Percentiles rank a stretch among this genome's conserved stretches.
phyloP scores from a whole-genome alignment of 495 filamentous ascomycete species.

The Aspergillus sclerotiicarbonarius region DNA sequence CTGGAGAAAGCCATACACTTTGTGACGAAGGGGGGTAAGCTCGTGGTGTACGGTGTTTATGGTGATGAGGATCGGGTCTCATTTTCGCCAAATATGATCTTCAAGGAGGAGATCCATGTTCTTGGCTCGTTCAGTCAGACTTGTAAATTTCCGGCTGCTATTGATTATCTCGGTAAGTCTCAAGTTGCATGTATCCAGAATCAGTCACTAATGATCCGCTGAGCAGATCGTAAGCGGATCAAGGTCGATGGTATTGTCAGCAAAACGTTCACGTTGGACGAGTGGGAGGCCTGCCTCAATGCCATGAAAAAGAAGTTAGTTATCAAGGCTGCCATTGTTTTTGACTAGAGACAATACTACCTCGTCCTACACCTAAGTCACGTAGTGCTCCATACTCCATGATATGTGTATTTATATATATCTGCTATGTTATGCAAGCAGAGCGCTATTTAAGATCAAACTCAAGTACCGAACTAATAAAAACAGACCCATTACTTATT shows the following conservation, averaged over 20 bases:
- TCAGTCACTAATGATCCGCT: background rate
- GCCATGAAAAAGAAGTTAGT: conserved; percentile 61
- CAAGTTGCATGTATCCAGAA: no score
- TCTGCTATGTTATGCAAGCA: no score
- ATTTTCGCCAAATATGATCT: conserved; percentile 67
- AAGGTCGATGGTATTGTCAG: conserved; percentile 56
- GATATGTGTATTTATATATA: no score
- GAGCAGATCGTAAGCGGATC: conserved; percentile 54
- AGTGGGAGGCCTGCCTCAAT: conserved; percentile 44
- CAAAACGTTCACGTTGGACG: conserved; percentile 48
- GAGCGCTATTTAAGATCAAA: no score
- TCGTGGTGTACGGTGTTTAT: conserved; percentile 70
- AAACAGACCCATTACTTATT: no score
- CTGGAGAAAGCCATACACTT: conserved; percentile 70
- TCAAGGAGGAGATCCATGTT: conserved; percentile 65
- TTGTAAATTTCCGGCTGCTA: conserved; percentile 70
- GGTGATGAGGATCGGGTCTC: conserved; percentile 56
- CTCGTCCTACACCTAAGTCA: no score
- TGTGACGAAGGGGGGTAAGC: conserved; percentile 63
- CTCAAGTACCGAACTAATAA: no score
- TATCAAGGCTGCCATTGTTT: conserved; percentile 70
- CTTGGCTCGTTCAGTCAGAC: conserved; percentile 67
- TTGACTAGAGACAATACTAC: no score
- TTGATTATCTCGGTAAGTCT: conserved; percentile 56
- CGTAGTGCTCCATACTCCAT: no score